Evolutionary conservation across 164 flowering plant species (phyloP), one percentile per base, ranked within the genome.

Genomic region (Nelumbo lutea): DNA sequence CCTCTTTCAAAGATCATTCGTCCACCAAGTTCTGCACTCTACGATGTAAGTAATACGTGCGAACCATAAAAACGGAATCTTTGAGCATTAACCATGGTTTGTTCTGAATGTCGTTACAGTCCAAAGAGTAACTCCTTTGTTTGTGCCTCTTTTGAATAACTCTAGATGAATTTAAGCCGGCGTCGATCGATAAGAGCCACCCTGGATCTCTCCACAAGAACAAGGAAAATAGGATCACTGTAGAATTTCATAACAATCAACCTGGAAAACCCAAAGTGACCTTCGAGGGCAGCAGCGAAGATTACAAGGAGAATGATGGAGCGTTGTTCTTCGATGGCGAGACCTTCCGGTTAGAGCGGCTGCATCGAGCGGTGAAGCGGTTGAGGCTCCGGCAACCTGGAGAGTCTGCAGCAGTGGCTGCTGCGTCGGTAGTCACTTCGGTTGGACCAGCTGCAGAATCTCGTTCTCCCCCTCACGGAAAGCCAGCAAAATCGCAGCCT

Each of bases 321-420:
- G 96, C 90, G 40, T 67, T 93, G 77, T 89, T 93, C 75, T 93
- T 91, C 65, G 98, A 93, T 68, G 94, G 97, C 2, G 74, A 82
- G 74, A 80, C 83, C 0, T 85, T 93, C 73, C 86, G 91, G 56
- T 76, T 93, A 67, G 98, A 93, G 75, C 78, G 96, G 39, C 79
- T 93, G 68, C 96, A 91, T 64, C 84, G 97, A 11, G 88, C 97
- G 3, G 93, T 93, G n/a, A 93, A 93, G 82, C 83, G 93, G 69
- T 82, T 93, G 73, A 78, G 95, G 66, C 93, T 82, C 27, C 80
- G 90, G 13, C 44, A 61, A 57, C 89, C 87, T 51, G 95, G 96
- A 3, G 96, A 90, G 65, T 82, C 88, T 47, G 75, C 84, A 3
- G 85, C 86, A n/a, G 56, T 79, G 13, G 75, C 27, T 27, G 27